phyloP scores from a whole-genome alignment of 495 filamentous ascomycete species.

The Gamarada debralockiae region DNA sequence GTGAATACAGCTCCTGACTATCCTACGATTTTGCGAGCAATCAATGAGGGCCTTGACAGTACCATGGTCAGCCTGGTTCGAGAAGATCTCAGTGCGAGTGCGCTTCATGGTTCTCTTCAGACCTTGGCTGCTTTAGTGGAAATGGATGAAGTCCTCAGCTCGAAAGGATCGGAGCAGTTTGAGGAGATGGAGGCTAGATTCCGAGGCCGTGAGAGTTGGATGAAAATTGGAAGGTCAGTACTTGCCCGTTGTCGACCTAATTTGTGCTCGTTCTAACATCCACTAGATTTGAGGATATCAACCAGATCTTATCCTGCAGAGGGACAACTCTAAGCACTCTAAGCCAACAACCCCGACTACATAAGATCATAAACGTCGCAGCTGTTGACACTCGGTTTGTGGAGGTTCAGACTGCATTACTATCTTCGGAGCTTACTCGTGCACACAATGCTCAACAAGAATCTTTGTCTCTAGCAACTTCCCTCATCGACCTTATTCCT shows the following conservation, averaged over 20 bases:
- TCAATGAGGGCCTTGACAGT: constrained; percentile 62
- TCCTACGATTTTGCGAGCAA: constrained; percentile 39
- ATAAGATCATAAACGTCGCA: constrained; percentile 49
- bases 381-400: constrained; percentile 60
- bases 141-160: constrained; percentile 68
- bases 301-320: constrained; percentile 74
- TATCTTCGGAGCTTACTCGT: constrained; percentile 69
- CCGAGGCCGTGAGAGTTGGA: constrained; percentile 64
- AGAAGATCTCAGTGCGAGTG: constrained; percentile 52
- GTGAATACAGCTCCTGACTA: constrained; percentile 64
- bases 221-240: constrained; percentile 47
- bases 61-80: constrained; percentile 56
- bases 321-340: constrained; percentile 81
- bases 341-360: constrained; percentile 60
- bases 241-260: background rate
- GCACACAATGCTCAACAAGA: constrained; percentile 79
- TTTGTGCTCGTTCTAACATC: constrained; percentile 3
- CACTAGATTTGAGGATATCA: constrained; percentile 74
- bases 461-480: constrained; percentile 77
- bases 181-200: constrained; percentile 59
- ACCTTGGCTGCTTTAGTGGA: constrained; percentile 77
- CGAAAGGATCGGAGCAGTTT: constrained; percentile 54
- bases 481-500: constrained; percentile 67
- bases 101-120: constrained; percentile 60
- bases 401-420: constrained; percentile 69